Conservation (phyloP, 768 basidiomycete species). For the Fomitopsis pulvina region DNA sequence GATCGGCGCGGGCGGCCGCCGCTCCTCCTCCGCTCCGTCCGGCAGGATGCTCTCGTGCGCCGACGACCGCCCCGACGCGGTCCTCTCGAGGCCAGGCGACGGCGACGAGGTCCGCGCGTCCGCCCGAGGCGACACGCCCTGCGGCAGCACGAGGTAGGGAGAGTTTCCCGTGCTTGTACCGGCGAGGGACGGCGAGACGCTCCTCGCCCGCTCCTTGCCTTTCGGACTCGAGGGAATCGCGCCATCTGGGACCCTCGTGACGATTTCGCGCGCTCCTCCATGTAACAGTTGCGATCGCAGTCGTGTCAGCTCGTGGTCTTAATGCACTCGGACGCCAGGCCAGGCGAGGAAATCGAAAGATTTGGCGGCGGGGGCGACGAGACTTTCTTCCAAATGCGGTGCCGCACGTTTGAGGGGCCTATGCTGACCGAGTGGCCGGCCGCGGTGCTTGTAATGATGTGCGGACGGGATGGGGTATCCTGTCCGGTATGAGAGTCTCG, state of each 20-base stretch:
- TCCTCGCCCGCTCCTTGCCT: slow-evolving; percentile 15
- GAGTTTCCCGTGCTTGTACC: not conserved
- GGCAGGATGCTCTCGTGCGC: slow-evolving; percentile 8
- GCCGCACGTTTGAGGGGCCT: not conserved
- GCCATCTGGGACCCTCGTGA: not conserved
- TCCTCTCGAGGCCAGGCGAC: slow-evolving; percentile 29
- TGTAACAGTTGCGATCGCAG: not conserved
- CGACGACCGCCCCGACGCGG: slow-evolving; percentile 22
- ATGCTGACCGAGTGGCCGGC: not conserved
- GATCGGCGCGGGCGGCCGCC: slow-evolving; percentile 39
- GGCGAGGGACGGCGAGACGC: slow-evolving; percentile 4
- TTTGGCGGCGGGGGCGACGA: slow-evolving; percentile 1
- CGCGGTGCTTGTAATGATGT: not conserved
- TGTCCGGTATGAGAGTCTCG: not conserved
- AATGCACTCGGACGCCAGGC: not conserved
- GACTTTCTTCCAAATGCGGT: not conserved
- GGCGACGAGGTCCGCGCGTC: slow-evolving; percentile 5
- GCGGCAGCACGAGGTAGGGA: not conserved
- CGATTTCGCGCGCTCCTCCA: not conserved
- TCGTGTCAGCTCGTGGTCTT: slow-evolving; percentile 1
- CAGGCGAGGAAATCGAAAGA: not conserved
- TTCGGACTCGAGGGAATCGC: slow-evolving; percentile 22
- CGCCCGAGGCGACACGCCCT: not conserved
- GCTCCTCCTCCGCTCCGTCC: slow-evolving; percentile 22
- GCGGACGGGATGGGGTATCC: not conserved